These are phyloP conservation scores for Coleophoma eucalyptorum DNA, from an alignment of 2,329 filamentous ascomycete species.

Conservation along the genomic window DNA sequence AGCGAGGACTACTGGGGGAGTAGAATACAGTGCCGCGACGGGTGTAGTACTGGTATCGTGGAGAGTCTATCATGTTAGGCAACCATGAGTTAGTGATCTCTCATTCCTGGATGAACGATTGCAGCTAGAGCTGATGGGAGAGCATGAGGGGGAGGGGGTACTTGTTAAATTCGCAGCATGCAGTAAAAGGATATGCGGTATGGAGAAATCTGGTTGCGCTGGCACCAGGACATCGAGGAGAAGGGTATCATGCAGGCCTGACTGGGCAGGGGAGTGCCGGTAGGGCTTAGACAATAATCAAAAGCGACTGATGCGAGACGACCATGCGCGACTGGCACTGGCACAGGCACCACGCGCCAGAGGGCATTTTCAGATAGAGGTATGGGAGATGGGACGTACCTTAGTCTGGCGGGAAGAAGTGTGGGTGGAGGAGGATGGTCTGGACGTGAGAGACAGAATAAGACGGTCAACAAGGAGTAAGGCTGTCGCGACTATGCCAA, in stretches of 20 bases:
- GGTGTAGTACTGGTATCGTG: slow-evolving; percentile 17
- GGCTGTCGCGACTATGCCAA: slow-evolving; percentile 7
- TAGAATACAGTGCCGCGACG: slow-evolving; percentile 23
- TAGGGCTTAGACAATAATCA: slow-evolving; percentile 9
- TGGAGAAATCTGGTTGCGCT: slow-evolving; percentile 6
- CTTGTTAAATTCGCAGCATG: slow-evolving; percentile 1
- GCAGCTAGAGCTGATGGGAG: background rate
- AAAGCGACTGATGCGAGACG: slow-evolving; percentile 1
- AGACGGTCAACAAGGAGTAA: slow-evolving; percentile 9
- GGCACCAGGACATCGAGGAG: slow-evolving; percentile 6
- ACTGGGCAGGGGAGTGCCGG: slow-evolving; percentile 11
- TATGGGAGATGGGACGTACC: slow-evolving; percentile 8
- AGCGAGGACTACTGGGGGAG: slow-evolving; percentile 11
- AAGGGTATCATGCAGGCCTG: slow-evolving; percentile 9
- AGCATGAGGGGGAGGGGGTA: background rate
- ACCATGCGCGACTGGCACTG: slow-evolving; percentile 6
- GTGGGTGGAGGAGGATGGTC: background rate
- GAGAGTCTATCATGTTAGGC: slow-evolving; percentile 23
- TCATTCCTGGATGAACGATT: slow-evolving; percentile 3
- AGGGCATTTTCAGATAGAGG: background rate
- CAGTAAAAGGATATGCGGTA: slow-evolving; percentile 4
- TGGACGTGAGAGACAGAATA: slow-evolving; percentile 4
- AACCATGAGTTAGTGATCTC: slow-evolving; percentile 13
- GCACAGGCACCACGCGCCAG: background rate
- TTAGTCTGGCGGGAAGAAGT: slow-evolving; percentile 1